Evolutionary conservation across 2,329 filamentous ascomycete genomes (phyloP).

Genomic region (Colletotrichum acutatum): DNA sequence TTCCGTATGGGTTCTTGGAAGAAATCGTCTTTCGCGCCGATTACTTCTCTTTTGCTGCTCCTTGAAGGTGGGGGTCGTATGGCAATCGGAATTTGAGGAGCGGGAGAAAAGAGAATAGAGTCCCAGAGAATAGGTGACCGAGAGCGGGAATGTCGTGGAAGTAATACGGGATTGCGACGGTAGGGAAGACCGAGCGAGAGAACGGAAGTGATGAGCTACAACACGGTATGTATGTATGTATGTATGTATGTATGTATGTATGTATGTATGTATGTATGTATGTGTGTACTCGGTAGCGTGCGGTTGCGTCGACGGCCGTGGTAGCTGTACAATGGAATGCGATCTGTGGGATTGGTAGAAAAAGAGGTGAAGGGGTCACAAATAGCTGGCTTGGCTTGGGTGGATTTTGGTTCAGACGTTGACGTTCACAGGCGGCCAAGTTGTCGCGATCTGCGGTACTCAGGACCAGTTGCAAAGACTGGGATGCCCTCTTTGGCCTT

Average conservation of each 20-base stretch:
- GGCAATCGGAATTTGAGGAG: constrained; percentile 33
- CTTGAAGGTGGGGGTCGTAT: constrained; percentile 25
- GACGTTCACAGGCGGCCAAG: constrained; percentile 24
- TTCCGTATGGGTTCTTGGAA: not conserved
- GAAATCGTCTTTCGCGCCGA: constrained; percentile 8
- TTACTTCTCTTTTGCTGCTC: constrained; percentile 14
- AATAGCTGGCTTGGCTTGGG: constrained; percentile 26
- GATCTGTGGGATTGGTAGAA: not conserved
- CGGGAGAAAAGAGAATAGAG: constrained; percentile 31
- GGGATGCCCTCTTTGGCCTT: not conserved
- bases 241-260: not conserved
- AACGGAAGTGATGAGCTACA: not conserved
- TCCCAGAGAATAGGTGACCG: constrained; percentile 29
- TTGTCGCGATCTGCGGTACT: constrained; percentile 31
- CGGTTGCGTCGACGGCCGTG: constrained; percentile 28
- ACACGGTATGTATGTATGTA: too few relatives aligned
- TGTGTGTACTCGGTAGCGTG: not conserved
- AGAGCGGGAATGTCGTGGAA: constrained; percentile 29
- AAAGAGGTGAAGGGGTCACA: not conserved
- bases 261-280: too few relatives aligned
- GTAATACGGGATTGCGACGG: constrained; percentile 34
- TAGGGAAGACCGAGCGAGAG: not conserved
- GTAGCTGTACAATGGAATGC: not conserved
- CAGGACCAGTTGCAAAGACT: not conserved
- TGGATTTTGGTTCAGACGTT: constrained; percentile 28